Percentiles rank a stretch among this genome's conserved stretches.
phyloP scores from a whole-genome alignment of 1,284 basidiomycete species.

The Vanrija sp. region DNA sequence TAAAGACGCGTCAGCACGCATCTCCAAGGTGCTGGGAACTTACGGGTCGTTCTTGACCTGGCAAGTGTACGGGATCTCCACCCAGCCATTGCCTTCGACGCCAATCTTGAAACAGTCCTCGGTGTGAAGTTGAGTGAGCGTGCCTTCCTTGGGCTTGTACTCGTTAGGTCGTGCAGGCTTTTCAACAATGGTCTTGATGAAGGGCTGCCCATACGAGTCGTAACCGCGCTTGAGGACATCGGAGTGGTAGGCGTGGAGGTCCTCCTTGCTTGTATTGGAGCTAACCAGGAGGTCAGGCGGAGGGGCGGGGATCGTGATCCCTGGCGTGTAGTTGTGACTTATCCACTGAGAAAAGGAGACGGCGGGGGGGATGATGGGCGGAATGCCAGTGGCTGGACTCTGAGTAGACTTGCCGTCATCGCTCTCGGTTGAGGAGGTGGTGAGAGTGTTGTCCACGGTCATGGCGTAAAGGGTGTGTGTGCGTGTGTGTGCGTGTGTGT shows the following conservation, averaged over 20 bases:
- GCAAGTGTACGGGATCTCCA: slow-evolving; percentile 26
- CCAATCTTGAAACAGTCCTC: slow-evolving; percentile 36
- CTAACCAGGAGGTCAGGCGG: too few relatives aligned
- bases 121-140: background rate
- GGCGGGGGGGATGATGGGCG: too few relatives aligned
- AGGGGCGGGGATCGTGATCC: too few relatives aligned
- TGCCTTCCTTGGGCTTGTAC: background rate
- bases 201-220: slow-evolving; percentile 5
- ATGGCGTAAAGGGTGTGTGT: too few relatives aligned
- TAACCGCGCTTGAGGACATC: background rate
- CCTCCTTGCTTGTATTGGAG: too few relatives aligned
- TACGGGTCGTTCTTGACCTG: slow-evolving; percentile 21
- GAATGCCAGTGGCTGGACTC: too few relatives aligned
- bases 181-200: slow-evolving; percentile 1
- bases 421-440: too few relatives aligned
- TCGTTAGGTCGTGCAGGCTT: background rate
- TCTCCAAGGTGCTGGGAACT: slow-evolving; percentile 1
- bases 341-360: too few relatives aligned
- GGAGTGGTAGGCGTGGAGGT: background rate
- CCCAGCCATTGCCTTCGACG: slow-evolving; percentile 16
- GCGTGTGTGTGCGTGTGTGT: too few relatives aligned
- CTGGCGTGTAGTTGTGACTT: too few relatives aligned
- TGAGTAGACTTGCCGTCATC: too few relatives aligned
- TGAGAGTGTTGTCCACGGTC: too few relatives aligned
- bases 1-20: slow-evolving; percentile 7